Evolutionary conservation across 345 rosid species (phyloP), one percentile per base, ranked within the genome.

Genomic region (Psidium guajava): DNA sequence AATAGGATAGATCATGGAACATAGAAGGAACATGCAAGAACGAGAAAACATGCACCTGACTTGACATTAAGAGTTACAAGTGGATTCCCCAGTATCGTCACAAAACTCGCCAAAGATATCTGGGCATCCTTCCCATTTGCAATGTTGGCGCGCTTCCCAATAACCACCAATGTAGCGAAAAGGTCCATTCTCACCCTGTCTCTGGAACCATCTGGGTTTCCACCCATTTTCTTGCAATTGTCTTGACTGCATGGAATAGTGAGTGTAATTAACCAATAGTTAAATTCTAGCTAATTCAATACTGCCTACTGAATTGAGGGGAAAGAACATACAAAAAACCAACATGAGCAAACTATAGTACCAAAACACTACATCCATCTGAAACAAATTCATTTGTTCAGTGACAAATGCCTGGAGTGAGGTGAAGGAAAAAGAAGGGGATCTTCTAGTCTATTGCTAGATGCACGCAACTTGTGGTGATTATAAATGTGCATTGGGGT

Each of bases 141-240:
- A 77, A 56, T 50, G 89, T 44, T 92, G 92, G 25, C 98, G 88
- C 64, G 99, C 95, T 90, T 96, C 96, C 99, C 99, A 97, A 75
- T 96, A 97, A n/a, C 98, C 99, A 3, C 98, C 98, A n/a, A 61
- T 51, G 27, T 91, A 96, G 83, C 85, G 86, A 90, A 89, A 97
- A 55, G 98, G 77, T 89, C 96, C 94, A 51, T 90, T 84, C 85
- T 93, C 94, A 73, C 88, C 91, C 54, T 92, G 94, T 87, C 87
- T 85, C 81, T 86, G 87, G 88, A 97, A 96, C 99, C 99, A 97
- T 91, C 93, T 91, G 1, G 99, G 97, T 83, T 90, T 92, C 99
- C 99, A 95, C 84, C 99, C 99, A 77, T 92, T 92, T 88, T 95
- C 98, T 89, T 97, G 99, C 88, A 96, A 83, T 88, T 93, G 93